Percentiles rank a stretch among this genome's conserved stretches.
phyloP scores from a whole-genome alignment of 495 filamentous ascomycete genomes.

The Wilcoxina mikolae region DNA sequence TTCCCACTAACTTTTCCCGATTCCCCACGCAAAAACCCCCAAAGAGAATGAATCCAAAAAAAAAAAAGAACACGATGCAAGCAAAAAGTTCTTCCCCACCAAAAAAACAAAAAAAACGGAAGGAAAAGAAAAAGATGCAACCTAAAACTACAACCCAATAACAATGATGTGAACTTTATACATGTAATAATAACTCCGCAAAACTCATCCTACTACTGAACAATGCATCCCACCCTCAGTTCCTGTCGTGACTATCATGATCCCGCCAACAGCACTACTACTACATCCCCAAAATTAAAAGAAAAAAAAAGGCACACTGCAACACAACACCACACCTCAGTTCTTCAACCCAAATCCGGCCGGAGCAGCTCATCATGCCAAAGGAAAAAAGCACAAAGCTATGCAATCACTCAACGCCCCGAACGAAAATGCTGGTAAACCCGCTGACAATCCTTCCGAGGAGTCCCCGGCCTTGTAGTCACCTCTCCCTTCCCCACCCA shows the following conservation, averaged over 20 bases:
- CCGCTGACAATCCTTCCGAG: background rate
- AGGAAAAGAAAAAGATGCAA: background rate
- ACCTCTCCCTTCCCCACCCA: background rate
- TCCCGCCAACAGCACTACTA: background rate
- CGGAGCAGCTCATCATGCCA: background rate
- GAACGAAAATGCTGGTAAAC: constrained; percentile 9
- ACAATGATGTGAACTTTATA: background rate
- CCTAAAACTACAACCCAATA: constrained; percentile 1
- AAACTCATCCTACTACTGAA: background rate
- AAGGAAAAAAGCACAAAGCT: background rate
- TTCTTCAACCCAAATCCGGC: background rate
- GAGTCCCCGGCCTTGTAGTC: constrained; percentile 7
- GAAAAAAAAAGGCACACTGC: background rate
- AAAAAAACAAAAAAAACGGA: background rate
- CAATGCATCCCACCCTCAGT: background rate
- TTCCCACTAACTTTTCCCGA: too few species aligned
- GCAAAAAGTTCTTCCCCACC: background rate
- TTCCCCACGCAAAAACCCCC: too few species aligned
- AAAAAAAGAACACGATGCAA: background rate
- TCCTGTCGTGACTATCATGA: background rate
- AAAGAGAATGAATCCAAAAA: background rate
- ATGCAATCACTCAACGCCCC: constrained; percentile 6
- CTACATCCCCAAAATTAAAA: background rate
- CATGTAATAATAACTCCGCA: background rate
- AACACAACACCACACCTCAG: background rate